Evolutionary conservation across 176 grass and related monocot genomes (phyloP).

Genomic region (Lolium perenne): DNA sequence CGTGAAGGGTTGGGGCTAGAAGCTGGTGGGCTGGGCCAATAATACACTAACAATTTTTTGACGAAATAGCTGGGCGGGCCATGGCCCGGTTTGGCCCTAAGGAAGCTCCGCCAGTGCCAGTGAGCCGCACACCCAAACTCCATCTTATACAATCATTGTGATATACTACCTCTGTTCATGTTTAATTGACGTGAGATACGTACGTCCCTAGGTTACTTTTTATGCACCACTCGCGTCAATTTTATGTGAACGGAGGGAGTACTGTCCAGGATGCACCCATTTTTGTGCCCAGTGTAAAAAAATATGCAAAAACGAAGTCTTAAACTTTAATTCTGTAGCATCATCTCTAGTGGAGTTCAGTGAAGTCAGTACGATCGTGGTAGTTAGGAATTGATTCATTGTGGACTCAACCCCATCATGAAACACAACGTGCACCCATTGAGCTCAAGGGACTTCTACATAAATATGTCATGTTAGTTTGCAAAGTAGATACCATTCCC

Average conservation of each 20-base stretch:
- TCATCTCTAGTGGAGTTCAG: not conserved
- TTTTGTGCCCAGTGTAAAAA: not conserved
- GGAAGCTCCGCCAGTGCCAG: too few species aligned
- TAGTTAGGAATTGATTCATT: slow-evolving; percentile 1
- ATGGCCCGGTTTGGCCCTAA: too few species aligned
- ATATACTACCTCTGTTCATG: too few species aligned
- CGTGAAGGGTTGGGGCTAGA: too few species aligned
- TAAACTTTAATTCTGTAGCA: not conserved
- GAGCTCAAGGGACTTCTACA: slow-evolving; percentile 21
- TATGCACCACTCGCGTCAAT: too few species aligned
- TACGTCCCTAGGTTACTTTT: too few species aligned
- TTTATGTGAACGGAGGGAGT: too few species aligned
- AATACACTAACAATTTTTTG: too few species aligned
- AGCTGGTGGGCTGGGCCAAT: too few species aligned
- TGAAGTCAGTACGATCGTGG: not conserved
- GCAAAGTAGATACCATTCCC: slow-evolving; percentile 2
- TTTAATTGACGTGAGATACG: too few species aligned
- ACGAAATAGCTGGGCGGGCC: too few species aligned
- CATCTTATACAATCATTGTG: not conserved
- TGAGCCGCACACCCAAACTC: not conserved
- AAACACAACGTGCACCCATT: slow-evolving; percentile 15
- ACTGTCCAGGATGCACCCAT: not conserved
- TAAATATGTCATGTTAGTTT: slow-evolving; percentile 23
- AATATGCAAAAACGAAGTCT: not conserved
- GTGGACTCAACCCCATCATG: slow-evolving; percentile 9